phyloP scores from a whole-genome alignment of 1,139 yeast species.

The Saccharomycopsis crataegensis region DNA sequence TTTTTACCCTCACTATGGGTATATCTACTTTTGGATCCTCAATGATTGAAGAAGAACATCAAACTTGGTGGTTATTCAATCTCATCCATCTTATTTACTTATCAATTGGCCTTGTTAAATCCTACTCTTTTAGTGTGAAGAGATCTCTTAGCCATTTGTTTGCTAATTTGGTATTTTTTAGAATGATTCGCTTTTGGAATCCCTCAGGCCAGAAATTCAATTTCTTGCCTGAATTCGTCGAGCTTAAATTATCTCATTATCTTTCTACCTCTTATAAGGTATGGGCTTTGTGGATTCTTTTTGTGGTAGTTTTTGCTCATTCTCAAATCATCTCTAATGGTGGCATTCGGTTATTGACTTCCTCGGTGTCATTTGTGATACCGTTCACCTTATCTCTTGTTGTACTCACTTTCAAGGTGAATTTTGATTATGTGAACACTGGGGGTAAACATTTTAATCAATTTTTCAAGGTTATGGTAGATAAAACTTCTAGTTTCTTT shows the following conservation, averaged over 20 bases:
- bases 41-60: constrained; percentile 94
- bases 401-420: constrained; percentile 50
- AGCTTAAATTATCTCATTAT: constrained; percentile 27
- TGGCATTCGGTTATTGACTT: constrained; percentile 21
- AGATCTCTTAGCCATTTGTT: constrained; percentile 11
- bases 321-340: constrained; percentile 23
- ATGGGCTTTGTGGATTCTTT: constrained; percentile 44
- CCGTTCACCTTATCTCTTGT: constrained; percentile 35
- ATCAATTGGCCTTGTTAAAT: neutral
- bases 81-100: constrained; percentile 7
- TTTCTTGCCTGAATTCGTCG: constrained; percentile 32
- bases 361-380: constrained; percentile 33
- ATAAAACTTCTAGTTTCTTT: constrained; percentile 3
- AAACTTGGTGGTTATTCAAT: constrained; percentile 79
- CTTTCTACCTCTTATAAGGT: constrained; percentile 29
- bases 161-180: constrained; percentile 35
- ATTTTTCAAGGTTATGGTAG: constrained; percentile 10
- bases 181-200: constrained; percentile 79
- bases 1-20: constrained; percentile 40
- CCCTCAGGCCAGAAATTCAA: constrained; percentile 83
- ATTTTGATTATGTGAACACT: constrained; percentile 34
- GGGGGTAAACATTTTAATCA: constrained; percentile 14
- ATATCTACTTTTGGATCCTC: constrained; percentile 79
- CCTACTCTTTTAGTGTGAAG: neutral
- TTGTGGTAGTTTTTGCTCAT: constrained; percentile 33